These are phyloP conservation scores for Apophysomyces trapeziformis DNA, from an alignment of 371 early-diverging fungal species.

Conservation along the genomic window DNA sequence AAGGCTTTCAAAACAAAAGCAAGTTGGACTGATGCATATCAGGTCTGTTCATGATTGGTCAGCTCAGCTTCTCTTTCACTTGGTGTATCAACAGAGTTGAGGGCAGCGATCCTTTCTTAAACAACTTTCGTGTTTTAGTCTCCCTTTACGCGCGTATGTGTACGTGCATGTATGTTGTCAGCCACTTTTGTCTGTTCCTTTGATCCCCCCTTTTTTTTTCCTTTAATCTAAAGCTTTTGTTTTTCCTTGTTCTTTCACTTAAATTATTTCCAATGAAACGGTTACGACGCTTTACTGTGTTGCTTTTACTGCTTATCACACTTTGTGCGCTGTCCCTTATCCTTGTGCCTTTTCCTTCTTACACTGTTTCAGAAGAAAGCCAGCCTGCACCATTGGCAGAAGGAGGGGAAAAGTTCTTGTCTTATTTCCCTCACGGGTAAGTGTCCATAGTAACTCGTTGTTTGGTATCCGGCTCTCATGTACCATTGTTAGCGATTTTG, in stretches of 20 bases:
- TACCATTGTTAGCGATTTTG: constrained; percentile 6
- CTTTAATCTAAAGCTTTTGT: too few species aligned
- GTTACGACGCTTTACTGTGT: constrained; percentile 1
- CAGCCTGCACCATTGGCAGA: background rate
- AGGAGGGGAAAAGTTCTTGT: constrained; percentile 18
- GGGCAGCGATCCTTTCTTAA: background rate
- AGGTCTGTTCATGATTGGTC: background rate
- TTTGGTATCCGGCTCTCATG: background rate
- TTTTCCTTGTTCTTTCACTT: background rate
- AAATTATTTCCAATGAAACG: background rate
- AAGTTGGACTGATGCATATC: background rate
- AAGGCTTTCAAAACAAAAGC: background rate
- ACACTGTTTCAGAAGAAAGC: background rate
- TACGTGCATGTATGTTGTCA: background rate
- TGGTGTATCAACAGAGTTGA: background rate
- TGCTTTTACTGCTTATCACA: background rate
- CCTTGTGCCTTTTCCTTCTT: background rate
- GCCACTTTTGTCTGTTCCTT: background rate
- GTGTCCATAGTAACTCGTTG: background rate
- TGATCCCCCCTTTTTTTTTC: background rate
- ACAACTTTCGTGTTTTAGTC: background rate
- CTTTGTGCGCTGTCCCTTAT: background rate
- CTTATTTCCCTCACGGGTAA: constrained; percentile 28
- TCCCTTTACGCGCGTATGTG: too few species aligned
- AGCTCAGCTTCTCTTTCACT: background rate